Evolutionary conservation across 352 stramenopile species (phyloP).

Genomic region (Phytophthora megakarya): DNA sequence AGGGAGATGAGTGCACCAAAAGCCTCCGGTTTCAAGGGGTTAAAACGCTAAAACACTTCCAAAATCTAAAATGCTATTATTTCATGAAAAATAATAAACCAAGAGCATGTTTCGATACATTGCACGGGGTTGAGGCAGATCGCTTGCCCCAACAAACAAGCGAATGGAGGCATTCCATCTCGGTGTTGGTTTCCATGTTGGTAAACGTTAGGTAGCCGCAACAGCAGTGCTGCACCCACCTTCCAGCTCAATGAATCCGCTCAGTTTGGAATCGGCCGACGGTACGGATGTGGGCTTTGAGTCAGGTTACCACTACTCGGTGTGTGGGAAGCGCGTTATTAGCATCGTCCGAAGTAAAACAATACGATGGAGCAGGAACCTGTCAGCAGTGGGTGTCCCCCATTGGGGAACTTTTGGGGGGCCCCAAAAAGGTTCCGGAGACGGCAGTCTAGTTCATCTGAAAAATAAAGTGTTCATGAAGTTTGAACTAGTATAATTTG

Average conservation of each 20-base stretch:
- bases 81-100: too few relatives aligned
- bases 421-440: constrained; percentile 10
- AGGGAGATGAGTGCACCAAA: too few relatives aligned
- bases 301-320: constrained; percentile 65
- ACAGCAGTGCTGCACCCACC: too few relatives aligned
- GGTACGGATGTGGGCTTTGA: constrained; percentile 70
- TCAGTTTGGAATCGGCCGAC: constrained; percentile 23
- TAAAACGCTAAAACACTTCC: too few relatives aligned
- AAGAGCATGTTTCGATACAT: too few relatives aligned
- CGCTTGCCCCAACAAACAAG: too few relatives aligned
- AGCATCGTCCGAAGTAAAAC: constrained; percentile 54
- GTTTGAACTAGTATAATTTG: constrained; percentile 8
- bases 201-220: background rate
- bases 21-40: too few relatives aligned
- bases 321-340: constrained; percentile 64
- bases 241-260: background rate
- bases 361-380: constrained; percentile 37
- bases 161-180: too few relatives aligned
- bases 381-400: too few relatives aligned
- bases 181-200: background rate
- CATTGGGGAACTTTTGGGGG: too few relatives aligned
- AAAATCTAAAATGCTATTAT: too few relatives aligned
- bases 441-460: constrained; percentile 11
- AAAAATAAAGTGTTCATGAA: constrained; percentile 1
- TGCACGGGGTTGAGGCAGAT: too few relatives aligned